Percentiles rank a stretch among this genome's conserved stretches.
phyloP scores from a whole-genome alignment of 352 stramenopile genomes.

The Phytophthora pinifolia region DNA sequence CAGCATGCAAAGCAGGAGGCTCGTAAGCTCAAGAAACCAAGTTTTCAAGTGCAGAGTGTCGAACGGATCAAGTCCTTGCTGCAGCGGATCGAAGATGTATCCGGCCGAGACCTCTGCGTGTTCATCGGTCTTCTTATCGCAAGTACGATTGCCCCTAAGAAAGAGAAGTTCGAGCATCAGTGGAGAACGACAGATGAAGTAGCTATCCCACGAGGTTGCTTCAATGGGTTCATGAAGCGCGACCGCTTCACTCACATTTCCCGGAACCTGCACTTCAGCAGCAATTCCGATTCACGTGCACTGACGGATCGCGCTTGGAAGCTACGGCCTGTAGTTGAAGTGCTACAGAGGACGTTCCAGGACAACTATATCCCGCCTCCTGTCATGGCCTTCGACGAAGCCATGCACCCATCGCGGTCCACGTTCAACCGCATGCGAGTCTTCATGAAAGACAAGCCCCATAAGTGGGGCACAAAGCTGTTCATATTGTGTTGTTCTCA shows the following conservation, averaged over 20 bases:
- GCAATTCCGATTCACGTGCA: neutral
- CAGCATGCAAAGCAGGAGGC: conserved; percentile 5
- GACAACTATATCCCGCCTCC: neutral
- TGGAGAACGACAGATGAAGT: conserved; percentile 10
- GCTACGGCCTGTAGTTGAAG: neutral
- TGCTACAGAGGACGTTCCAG: conserved; percentile 1
- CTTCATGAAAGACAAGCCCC: conserved; percentile 1
- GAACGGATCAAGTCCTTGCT: no score
- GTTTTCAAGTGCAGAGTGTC: no score
- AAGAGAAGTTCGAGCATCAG: conserved; percentile 6
- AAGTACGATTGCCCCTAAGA: conserved; percentile 1
- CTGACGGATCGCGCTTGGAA: conserved; percentile 3
- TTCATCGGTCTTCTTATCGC: conserved; percentile 3
- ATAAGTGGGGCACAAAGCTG: no score
- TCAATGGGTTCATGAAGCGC: conserved; percentile 1
- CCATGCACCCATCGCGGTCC: neutral
- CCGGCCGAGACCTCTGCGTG: neutral
- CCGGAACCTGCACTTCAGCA: conserved; percentile 6
- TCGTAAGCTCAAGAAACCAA: no score
- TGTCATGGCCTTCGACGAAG: conserved; percentile 1
- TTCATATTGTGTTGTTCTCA: no score
- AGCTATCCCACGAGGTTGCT: neutral
- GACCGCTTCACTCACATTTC: conserved; percentile 4
- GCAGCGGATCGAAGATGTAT: neutral
- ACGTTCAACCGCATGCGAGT: neutral